These are phyloP conservation scores for Clausena lansium DNA, from an alignment of 345 rosid species.

Conservation along the genomic window DNA sequence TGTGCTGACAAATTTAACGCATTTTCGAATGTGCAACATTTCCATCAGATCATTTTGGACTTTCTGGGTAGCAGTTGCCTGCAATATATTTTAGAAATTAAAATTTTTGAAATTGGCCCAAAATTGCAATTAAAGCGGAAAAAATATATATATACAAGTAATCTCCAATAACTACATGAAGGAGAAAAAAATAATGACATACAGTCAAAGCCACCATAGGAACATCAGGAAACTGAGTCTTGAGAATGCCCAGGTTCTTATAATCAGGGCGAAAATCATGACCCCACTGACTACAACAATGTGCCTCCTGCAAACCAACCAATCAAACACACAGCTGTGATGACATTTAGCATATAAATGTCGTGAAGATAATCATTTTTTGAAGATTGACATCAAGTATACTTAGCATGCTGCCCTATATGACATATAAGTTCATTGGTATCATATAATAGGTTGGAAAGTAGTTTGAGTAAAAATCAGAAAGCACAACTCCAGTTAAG, in stretches of 20 bases:
- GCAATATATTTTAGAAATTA: conserved; percentile 21
- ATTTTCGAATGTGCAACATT: conserved; percentile 82
- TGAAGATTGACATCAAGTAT: neutral
- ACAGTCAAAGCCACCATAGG: conserved; percentile 93
- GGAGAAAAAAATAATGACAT: conserved; percentile 31
- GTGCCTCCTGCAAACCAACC: conserved; percentile 79
- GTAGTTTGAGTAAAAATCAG: neutral
- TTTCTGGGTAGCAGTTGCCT: conserved; percentile 98
- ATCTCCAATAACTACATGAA: neutral
- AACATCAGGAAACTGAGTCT: conserved; percentile 87
- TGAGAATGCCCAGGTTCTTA: conserved; percentile 85
- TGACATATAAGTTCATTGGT: neutral
- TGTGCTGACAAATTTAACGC: conserved; percentile 83
- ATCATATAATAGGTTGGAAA: neutral
- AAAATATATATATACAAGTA: neutral
- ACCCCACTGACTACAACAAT: conserved; percentile 99
- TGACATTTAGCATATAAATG: neutral
- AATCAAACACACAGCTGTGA: neutral
- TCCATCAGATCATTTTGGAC: conserved; percentile 86
- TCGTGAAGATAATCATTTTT: neutral
- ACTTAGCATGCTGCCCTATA: neutral
- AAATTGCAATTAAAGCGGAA: conserved; percentile 1
- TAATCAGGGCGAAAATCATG: conserved; percentile 99
- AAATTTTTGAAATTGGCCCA: conserved; percentile 4
- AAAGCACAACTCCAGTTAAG: neutral